Base-by-base conservation (phyloP, 2,329 filamentous ascomycete genomes). In the Aaosphaeria pasadenensis region DNA sequence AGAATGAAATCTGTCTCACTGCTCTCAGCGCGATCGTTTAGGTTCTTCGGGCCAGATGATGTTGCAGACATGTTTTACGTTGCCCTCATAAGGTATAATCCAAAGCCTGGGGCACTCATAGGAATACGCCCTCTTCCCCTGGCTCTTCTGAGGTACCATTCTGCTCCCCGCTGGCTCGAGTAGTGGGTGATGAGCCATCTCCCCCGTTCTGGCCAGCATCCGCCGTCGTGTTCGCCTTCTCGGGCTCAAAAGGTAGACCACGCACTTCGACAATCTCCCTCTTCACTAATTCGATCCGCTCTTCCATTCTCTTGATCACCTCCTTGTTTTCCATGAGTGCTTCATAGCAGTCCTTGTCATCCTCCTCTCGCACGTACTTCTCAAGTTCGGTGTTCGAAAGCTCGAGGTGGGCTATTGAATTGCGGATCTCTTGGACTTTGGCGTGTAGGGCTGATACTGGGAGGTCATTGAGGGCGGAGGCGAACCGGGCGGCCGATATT, bases 361-460 rank as follows among this genome's bases (percentile, higher is more conserved):
- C 78, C 28, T 75, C 71, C 4, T 59, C 50, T 3, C 60, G 52
- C 7, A 59, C 59, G 58, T 82, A 90, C 32, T 86, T 86, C 47
- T 79, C 76, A 49, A 91, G 83, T 67, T 91, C 83, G 54, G 80
- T 79, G 72, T 91, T 91, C 54, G 84, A 88, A 67, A 84, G 84
- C 60, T 85, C 80, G 29, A 91, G 83, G 69, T 91, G 87, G 28
- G 80, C 78, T 63, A 91, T 85, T 58, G 78, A 83, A 78, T 90
- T 91, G 66, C 82, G 83, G 52, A 91, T 78, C 69, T 91, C 88
- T 63, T 87, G 81, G 50, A 86, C 81, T 71, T 91, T 91, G 70
- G 87, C 77, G 71, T 87, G 84, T 5, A 91, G 83, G 48, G 79
- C 79, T 53, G 80, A 77, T 55, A 85, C 67, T 38, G 86, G 81